These are phyloP conservation scores for Aspergillus proliferans DNA, from an alignment of 2,329 filamentous ascomycete genomes.

Conservation along the genomic window DNA sequence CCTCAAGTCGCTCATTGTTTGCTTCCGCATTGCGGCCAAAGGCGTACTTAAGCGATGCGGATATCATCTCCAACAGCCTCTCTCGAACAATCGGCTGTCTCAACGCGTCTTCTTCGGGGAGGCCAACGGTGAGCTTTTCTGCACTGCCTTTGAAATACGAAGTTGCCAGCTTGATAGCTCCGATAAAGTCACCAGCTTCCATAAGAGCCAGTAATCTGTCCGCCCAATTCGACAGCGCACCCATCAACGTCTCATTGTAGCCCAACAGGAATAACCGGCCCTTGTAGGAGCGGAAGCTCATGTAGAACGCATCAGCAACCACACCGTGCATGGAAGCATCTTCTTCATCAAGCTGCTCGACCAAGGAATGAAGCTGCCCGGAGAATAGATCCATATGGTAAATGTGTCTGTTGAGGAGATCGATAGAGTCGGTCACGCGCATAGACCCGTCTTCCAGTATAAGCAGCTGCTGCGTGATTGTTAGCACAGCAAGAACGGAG, in stretches of 20 bases:
- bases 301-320: constrained; percentile 93
- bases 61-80: constrained; percentile 88
- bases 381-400: constrained; percentile 91
- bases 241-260: constrained; percentile 88
- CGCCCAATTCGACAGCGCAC: constrained; percentile 92
- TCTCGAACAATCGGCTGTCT: constrained; percentile 79
- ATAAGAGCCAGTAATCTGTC: constrained; percentile 88
- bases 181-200: constrained; percentile 94
- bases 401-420: constrained; percentile 84
- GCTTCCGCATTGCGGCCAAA: constrained; percentile 60
- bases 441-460: constrained; percentile 85
- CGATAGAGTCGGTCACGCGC: constrained; percentile 89
- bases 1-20: constrained; percentile 46
- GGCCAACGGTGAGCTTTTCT: constrained; percentile 89
- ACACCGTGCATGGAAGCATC: constrained; percentile 90
- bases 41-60: constrained; percentile 81
- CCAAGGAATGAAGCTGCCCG: constrained; percentile 71
- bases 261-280: constrained; percentile 85
- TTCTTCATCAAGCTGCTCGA: constrained; percentile 82
- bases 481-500: constrained; percentile 84
- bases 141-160: constrained; percentile 85
- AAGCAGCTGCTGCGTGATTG: constrained; percentile 86
- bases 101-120: constrained; percentile 73
- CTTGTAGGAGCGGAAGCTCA: constrained; percentile 96
- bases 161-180: constrained; percentile 81